Base-by-base conservation (phyloP, 805 yeast species). In the Trichomonascus vanleenenianus region DNA sequence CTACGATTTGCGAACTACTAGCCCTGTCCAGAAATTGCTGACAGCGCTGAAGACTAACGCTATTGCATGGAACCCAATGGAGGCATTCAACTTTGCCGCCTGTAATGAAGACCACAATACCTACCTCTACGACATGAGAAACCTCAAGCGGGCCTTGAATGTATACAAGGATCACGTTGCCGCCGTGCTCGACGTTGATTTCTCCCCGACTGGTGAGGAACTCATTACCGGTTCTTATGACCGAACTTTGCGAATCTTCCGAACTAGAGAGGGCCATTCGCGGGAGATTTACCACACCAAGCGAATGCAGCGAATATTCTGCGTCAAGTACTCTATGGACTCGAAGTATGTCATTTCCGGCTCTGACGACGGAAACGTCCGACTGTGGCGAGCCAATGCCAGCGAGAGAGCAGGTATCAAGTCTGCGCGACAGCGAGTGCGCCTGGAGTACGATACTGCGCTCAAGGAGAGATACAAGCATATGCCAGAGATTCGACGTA, bases 31-130 rank as follows among this genome's bases (percentile, higher is more conserved):
- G 65, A 91, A 89, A 63, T 77, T 91, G 48, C 84, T 83, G 40
- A 85, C 93, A 22, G 70, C 79, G 15, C 72, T 93, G 75, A 75
- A 94, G 57, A 85, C 89, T 15, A 93, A 93, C 64, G 73, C 91
- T 40, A 73, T 93, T 20, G 75, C 88, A 46, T 93, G 97, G 97
- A 93, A 93, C 66, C 99, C 99, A 3, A 85, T 93, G 83, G 97
- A 93, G 65, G 95, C 97, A 1, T 93, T 78, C 67, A 80, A 84
- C 60, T 91, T 93, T 68, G 97, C 89, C 14, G 79, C 85, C 35
- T 97, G 87, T 2, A 79, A 79, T 59, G 99, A 93, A 66, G 97
- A 93, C 68, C 97, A 91, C 65, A 93, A 93, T 62, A 81, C 83
- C 8, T 93, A 93, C 63, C 74, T 84, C 45, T 94, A 96, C 79